Base-by-base conservation (phyloP, 306 rosid species). In the Medicago lupulina region DNA sequence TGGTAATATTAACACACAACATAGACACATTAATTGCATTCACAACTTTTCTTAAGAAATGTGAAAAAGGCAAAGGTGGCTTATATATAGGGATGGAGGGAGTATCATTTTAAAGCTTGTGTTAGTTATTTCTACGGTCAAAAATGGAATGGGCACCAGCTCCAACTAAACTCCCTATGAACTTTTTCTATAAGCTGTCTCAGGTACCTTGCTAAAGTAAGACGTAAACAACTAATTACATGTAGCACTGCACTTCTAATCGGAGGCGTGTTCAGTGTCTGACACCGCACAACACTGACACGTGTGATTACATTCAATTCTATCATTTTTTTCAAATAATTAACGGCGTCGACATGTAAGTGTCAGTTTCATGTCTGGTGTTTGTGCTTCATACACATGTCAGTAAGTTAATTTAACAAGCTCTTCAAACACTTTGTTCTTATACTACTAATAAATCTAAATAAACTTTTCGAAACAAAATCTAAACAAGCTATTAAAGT, bases 401-500 rank as follows among this genome's bases (percentile, higher is more conserved):
- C 4, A 31, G 5, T 66, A 66, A 41, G 71, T 41, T 66, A 43
- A 12, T 41, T 13, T 18, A 19, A 12, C 41, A 19, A 66, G 54
- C 16, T 66, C 54, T 65, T 66, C 10, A 66, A 66, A 18, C 34
- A 66, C 16, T 41, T 18, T 18, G 71, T 41, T 6, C 7, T 41
- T 66, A 41, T 41, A 41, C 17, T 64, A 17, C 43, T 6, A 0
- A 40, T 41, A 66, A 66, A 21, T 18, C 51, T 53, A 43, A 66
- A 66, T 66, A 41, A 66, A 66, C 18, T 66, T 16, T 66, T 19
- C 6, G 11, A 41, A 66, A 18, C 10, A 11, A 19, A 5, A 19
- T 65, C 36, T 66, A 66, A 66, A 13, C 7, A 66, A 41, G 10
- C 54, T 40, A 66, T 40, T 41, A 66, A 41, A 41, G 71, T 43